Conservation (phyloP, 1,139 yeast species). For the Scheffersomyces parashehatae region DNA sequence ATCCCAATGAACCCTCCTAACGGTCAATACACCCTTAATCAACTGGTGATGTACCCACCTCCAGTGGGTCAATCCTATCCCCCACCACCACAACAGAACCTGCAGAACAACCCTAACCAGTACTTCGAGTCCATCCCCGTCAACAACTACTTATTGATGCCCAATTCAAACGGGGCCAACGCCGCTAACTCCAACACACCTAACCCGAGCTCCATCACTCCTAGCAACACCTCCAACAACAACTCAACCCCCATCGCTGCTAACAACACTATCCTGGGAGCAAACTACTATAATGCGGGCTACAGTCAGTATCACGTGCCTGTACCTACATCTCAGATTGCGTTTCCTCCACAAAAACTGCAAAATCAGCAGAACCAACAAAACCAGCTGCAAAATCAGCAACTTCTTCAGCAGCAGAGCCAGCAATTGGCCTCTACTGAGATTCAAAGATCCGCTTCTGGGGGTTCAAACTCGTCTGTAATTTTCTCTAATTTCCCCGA, state of each 20-base stretch:
- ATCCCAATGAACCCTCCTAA: conserved; percentile 12
- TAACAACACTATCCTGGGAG: conserved; percentile 4
- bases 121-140: conserved; percentile 17
- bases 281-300: conserved; percentile 1
- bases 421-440: conserved; percentile 4
- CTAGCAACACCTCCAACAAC: neutral
- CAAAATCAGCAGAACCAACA: conserved; percentile 1
- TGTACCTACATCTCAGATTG: neutral
- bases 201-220: neutral
- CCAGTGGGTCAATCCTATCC: conserved; percentile 12
- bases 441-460: conserved; percentile 3
- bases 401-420: conserved; percentile 1
- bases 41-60: conserved; percentile 16
- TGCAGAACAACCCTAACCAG: conserved; percentile 5
- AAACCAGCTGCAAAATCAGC: conserved; percentile 4
- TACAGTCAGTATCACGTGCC: too few relatives aligned
- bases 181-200: neutral
- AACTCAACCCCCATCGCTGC: neutral
- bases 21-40: conserved; percentile 20
- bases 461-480: conserved; percentile 4
- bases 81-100: conserved; percentile 12
- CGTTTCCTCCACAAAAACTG: neutral
- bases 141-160: conserved; percentile 19
- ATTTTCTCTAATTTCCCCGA: conserved; percentile 18
- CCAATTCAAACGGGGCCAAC: conserved; percentile 6